These are phyloP conservation scores for Limonomyces culmigenus DNA, from an alignment of 1,284 basidiomycete species.

Conservation along the genomic window DNA sequence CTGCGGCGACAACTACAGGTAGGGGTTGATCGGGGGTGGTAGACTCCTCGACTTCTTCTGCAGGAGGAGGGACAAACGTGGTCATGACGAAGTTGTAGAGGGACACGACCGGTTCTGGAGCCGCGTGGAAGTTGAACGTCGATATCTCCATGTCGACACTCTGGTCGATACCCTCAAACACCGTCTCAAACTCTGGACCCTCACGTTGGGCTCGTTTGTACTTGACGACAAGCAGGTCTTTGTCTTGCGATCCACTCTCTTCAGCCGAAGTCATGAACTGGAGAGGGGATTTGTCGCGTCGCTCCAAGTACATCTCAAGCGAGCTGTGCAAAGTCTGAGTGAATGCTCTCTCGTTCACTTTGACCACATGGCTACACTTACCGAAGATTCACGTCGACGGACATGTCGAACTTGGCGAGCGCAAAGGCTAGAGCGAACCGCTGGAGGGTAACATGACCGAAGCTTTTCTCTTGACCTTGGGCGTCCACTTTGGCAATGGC, in stretches of 20 bases:
- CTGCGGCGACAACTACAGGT: conserved; percentile 4
- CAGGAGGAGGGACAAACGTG: conserved; percentile 73
- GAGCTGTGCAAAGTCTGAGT: conserved; percentile 25
- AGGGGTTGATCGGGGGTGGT: conserved; percentile 6
- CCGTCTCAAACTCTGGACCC: conserved; percentile 75
- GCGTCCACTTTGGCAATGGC: conserved; percentile 59
- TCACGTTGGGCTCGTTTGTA: conserved; percentile 74
- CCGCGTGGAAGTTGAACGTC: conserved; percentile 82
- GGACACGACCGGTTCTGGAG: conserved; percentile 82
- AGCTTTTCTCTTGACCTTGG: conserved; percentile 44
- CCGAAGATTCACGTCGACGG: conserved; percentile 74
- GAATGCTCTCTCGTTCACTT: conserved; percentile 5
- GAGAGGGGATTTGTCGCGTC: conserved; percentile 36
- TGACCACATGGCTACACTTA: conserved; percentile 21
- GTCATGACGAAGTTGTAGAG: conserved; percentile 98
- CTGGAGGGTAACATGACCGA: conserved; percentile 74
- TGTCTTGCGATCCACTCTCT: conserved; percentile 25
- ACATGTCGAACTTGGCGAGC: conserved; percentile 75
- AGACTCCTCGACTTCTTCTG: too few relatives aligned
- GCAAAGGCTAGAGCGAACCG: conserved; percentile 66
- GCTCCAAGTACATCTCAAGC: conserved; percentile 53
- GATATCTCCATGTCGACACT: conserved; percentile 81
- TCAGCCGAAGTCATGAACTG: conserved; percentile 67
- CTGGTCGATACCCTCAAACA: conserved; percentile 83
- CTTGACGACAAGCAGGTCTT: conserved; percentile 72